Evolutionary conservation across 441 rosid genomes (phyloP).

Genomic region (Eruca vesicaria): DNA sequence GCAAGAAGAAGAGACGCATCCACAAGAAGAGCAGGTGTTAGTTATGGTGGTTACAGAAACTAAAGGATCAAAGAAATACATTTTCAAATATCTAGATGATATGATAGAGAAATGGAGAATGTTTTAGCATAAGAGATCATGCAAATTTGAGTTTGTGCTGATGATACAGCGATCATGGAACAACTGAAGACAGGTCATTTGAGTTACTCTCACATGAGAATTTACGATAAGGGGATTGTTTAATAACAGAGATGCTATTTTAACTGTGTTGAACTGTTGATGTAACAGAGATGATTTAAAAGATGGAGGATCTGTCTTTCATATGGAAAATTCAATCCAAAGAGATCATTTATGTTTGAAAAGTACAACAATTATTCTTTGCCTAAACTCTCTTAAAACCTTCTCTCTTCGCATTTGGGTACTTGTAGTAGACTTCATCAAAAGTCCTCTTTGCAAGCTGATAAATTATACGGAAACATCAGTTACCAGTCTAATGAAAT

Average conservation of each 20-base stretch:
- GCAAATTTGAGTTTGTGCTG: not conserved
- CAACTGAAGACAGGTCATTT: not conserved
- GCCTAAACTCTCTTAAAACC: slow-evolving; percentile 26
- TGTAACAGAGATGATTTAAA: slow-evolving; percentile 8
- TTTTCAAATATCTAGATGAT: slow-evolving; percentile 4
- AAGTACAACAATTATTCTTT: slow-evolving; percentile 18
- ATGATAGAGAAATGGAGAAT: not conserved
- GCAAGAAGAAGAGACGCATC: slow-evolving; percentile 24
- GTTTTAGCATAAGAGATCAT: not conserved
- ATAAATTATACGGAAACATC: slow-evolving; percentile 33
- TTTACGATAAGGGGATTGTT: not conserved
- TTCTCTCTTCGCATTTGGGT: slow-evolving; percentile 21
- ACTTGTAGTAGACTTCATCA: slow-evolving; percentile 25
- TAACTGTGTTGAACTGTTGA: not conserved
- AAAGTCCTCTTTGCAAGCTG: slow-evolving; percentile 45
- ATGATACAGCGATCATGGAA: not conserved
- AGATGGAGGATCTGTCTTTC: slow-evolving; percentile 9
- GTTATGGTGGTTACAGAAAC: slow-evolving; percentile 45
- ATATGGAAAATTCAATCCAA: slow-evolving; percentile 20
- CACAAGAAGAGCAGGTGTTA: slow-evolving; percentile 36
- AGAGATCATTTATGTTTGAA: slow-evolving; percentile 20
- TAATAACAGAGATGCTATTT: not conserved
- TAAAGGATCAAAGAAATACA: slow-evolving; percentile 24
- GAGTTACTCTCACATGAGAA: not conserved
- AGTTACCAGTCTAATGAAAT: slow-evolving; percentile 20